Conservation (phyloP, 805 yeast species). For the Spathaspora gorwiae region DNA sequence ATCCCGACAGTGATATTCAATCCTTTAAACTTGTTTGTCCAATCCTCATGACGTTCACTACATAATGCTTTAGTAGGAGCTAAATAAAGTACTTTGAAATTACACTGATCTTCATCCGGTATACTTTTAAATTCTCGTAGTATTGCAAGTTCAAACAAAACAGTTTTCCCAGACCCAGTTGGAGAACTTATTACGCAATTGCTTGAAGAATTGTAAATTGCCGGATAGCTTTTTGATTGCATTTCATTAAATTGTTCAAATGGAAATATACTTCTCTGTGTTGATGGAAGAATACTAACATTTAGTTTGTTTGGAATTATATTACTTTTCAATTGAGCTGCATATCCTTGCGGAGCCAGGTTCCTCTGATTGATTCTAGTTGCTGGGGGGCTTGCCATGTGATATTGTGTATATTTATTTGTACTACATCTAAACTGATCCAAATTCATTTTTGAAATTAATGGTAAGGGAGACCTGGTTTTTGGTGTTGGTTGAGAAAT, state of each 20-base stretch:
- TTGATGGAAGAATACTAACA: slow-evolving; percentile 27
- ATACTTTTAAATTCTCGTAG: slow-evolving; percentile 20
- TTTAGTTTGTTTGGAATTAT: neutral
- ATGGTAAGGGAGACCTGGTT: neutral
- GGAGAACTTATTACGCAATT: slow-evolving; percentile 52
- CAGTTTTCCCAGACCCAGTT: slow-evolving; percentile 60
- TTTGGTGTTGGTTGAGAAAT: neutral
- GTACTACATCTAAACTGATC: neutral
- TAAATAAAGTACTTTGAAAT: slow-evolving; percentile 41
- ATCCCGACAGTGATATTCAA: slow-evolving; percentile 43
- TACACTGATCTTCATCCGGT: slow-evolving; percentile 14
- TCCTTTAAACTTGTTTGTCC: slow-evolving; percentile 38
- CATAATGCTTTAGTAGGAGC: slow-evolving; percentile 63
- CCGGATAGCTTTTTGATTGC: slow-evolving; percentile 44
- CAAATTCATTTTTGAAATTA: neutral
- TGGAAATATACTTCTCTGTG: slow-evolving; percentile 27
- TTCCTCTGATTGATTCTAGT: neutral
- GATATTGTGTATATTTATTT: neutral
- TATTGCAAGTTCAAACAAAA: slow-evolving; percentile 50
- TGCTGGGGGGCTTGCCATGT: neutral
- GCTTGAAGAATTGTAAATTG: slow-evolving; percentile 26
- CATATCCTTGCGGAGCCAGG: neutral
- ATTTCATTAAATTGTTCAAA: slow-evolving; percentile 42
- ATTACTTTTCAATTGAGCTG: too few species aligned
- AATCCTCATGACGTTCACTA: slow-evolving; percentile 43